Evolutionary conservation across 2,329 filamentous ascomycete genomes (phyloP).

Genomic region (Verticillium zaregamsianum): DNA sequence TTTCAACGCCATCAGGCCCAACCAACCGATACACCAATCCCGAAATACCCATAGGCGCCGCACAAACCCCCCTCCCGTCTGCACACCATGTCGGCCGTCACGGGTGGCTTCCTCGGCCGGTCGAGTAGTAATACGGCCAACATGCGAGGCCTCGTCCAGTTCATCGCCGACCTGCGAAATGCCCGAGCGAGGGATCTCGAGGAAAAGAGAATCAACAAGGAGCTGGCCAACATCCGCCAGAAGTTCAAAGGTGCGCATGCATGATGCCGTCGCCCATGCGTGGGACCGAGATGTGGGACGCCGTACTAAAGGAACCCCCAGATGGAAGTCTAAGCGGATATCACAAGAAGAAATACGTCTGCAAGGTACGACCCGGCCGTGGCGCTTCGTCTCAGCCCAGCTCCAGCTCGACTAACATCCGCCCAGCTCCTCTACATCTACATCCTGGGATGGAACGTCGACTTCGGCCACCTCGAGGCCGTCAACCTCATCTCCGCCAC

Average conservation of each 20-base stretch:
- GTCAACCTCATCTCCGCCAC: constrained; percentile 95
- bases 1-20: background rate
- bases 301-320: constrained; percentile 28
- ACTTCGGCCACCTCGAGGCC: constrained; percentile 96
- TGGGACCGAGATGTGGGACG: background rate
- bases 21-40: background rate
- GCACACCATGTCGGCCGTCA: constrained; percentile 49
- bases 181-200: constrained; percentile 92
- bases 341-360: constrained; percentile 99
- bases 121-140: constrained; percentile 62
- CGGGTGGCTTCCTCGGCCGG: constrained; percentile 60
- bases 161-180: constrained; percentile 95
- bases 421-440: constrained; percentile 87
- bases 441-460: constrained; percentile 97
- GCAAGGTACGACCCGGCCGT: constrained; percentile 61
- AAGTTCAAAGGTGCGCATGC: constrained; percentile 76
- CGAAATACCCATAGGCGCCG: background rate
- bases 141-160: constrained; percentile 87
- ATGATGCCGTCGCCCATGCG: background rate
- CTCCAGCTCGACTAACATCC: constrained; percentile 1
- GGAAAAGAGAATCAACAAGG: constrained; percentile 99
- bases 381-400: constrained; percentile 3
- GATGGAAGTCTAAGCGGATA: constrained; percentile 91
- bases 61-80: background rate
- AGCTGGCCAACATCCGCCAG: constrained; percentile 95